Conservation (phyloP, 2,329 filamentous ascomycete genomes). For the Colletotrichum destructivum region DNA sequence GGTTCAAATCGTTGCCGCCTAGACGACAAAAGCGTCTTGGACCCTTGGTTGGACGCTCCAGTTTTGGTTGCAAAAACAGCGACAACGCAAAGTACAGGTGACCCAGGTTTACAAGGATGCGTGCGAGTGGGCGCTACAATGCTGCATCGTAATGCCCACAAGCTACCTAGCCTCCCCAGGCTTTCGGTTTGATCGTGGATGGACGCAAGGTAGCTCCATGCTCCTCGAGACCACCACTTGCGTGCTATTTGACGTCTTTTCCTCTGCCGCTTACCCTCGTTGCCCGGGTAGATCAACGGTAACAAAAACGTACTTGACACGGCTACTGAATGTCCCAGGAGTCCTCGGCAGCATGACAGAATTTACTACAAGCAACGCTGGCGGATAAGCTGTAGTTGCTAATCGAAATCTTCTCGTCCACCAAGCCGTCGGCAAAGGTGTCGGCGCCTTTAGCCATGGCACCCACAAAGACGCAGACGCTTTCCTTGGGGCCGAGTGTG, state of each 20-base stretch:
- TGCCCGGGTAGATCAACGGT: background rate
- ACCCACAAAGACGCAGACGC: slow-evolving; percentile 97
- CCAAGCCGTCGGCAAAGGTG: slow-evolving; percentile 93
- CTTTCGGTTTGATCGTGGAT: background rate
- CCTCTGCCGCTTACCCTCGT: background rate
- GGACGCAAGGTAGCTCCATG: slow-evolving; percentile 26
- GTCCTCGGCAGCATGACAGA: slow-evolving; percentile 98
- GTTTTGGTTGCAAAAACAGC: slow-evolving; percentile 91
- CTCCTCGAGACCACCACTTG: slow-evolving; percentile 36
- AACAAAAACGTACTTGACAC: background rate
- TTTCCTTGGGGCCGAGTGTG: slow-evolving; percentile 84
- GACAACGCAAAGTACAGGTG: slow-evolving; percentile 78
- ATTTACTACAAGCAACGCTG: slow-evolving; percentile 99
- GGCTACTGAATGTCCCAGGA: slow-evolving; percentile 91
- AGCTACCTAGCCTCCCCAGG: background rate
- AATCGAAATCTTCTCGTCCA: slow-evolving; percentile 98
- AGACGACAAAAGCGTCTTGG: slow-evolving; percentile 75
- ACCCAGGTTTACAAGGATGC: slow-evolving; percentile 69
- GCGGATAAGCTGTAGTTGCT: slow-evolving; percentile 98
- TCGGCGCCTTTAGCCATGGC: slow-evolving; percentile 98
- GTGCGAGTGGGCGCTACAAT: slow-evolving; percentile 11
- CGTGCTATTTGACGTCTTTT: slow-evolving; percentile 27
- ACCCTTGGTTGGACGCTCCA: slow-evolving; percentile 83
- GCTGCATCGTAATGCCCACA: slow-evolving; percentile 18
- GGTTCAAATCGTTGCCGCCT: slow-evolving; percentile 78